A percentile compares a stretch with the other conserved stretches of the same genome.
phyloP scores from a whole-genome alignment of 495 filamentous ascomycete genomes.

The Extremus antarcticus region DNA sequence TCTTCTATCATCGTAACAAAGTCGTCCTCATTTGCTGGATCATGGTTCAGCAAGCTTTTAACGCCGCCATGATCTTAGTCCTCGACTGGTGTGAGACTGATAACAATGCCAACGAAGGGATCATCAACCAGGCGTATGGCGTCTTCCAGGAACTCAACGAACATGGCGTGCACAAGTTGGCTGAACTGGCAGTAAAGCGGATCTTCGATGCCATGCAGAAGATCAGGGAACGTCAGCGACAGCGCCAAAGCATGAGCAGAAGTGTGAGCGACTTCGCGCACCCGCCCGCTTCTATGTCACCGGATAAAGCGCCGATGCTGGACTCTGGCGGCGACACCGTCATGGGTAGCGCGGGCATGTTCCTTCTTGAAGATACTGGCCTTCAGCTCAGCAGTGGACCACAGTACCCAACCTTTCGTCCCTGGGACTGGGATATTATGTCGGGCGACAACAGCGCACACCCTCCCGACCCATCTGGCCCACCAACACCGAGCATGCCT shows the following conservation, averaged over 20 bases:
- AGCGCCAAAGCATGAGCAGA: not conserved
- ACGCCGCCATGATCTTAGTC: slow-evolving; percentile 38
- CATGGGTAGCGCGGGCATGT: slow-evolving; percentile 41
- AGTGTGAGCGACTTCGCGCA: not conserved
- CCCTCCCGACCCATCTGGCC: not conserved
- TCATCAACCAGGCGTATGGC: slow-evolving; percentile 33
- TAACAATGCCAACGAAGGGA: slow-evolving; percentile 8
- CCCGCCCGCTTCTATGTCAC: slow-evolving; percentile 3
- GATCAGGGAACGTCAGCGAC: slow-evolving; percentile 6
- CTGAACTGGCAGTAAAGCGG: slow-evolving; percentile 31
- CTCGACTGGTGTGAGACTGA: slow-evolving; percentile 35
- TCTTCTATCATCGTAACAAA: slow-evolving; percentile 33
- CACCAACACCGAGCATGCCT: not conserved
- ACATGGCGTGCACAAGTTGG: slow-evolving; percentile 35
- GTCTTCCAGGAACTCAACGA: slow-evolving; percentile 35
- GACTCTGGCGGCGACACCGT: slow-evolving; percentile 21
- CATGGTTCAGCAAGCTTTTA: slow-evolving; percentile 39
- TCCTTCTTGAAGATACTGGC: slow-evolving; percentile 37
- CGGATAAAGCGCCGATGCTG: slow-evolving; percentile 20
- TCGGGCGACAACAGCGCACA: slow-evolving; percentile 1
- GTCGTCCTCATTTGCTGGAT: slow-evolving; percentile 38
- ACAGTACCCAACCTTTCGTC: slow-evolving; percentile 25
- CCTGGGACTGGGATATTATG: slow-evolving; percentile 32
- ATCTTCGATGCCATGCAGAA: slow-evolving; percentile 24
- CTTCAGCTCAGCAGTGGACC: slow-evolving; percentile 27